Base-by-base conservation (phyloP, 2,329 filamentous ascomycete species). In the Thelonectria blattea region DNA sequence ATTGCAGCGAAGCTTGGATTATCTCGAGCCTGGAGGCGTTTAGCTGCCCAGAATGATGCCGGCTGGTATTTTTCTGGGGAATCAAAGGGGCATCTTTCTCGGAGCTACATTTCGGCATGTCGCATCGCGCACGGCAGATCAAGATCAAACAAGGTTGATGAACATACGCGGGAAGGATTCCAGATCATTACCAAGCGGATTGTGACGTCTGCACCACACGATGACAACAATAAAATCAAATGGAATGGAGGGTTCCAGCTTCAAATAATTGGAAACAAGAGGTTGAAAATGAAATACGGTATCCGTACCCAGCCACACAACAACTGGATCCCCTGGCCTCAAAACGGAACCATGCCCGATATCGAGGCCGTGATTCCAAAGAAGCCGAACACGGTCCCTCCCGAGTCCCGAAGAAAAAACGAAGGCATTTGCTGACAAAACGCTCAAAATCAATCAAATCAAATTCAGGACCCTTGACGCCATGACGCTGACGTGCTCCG, bases 331-430 rank as follows among this genome's bases (percentile, higher is more conserved):
- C 41, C 49, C 39, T 18, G n/a, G n/a, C n/a, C 11, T 17, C 18
- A 30, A 47, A 30, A 15, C 7, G 15, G 15, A 47, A 39, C 55
- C 47, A 51, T 57, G 24, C 47, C 47, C 15, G 27, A 52, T 45
- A 32, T 34, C 42, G 45, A 47, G 53, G 30, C 22, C 22, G 34
- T 57, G 55, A 57, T 57, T 57, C 55, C 55, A 57, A 57, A 57
- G 6, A 32, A 39, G n/a, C 22, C 24, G 17, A 24, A 14, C 24
- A 32, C 27, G 14, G 46, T 14, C 18, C 46, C 24, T 48, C 42
- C 42, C 20, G 42, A 46, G 17, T 46, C 18, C 42, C 42, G 42
- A 15, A 7, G 20, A 8, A 37, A 37, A 15, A 18, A 18, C 10
- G 15, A 5, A 12, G 10, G n/a, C 30, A 49, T n/a, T 37, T 41